Conservation (phyloP, 768 basidiomycete species). For the Scleroderma bovista region DNA sequence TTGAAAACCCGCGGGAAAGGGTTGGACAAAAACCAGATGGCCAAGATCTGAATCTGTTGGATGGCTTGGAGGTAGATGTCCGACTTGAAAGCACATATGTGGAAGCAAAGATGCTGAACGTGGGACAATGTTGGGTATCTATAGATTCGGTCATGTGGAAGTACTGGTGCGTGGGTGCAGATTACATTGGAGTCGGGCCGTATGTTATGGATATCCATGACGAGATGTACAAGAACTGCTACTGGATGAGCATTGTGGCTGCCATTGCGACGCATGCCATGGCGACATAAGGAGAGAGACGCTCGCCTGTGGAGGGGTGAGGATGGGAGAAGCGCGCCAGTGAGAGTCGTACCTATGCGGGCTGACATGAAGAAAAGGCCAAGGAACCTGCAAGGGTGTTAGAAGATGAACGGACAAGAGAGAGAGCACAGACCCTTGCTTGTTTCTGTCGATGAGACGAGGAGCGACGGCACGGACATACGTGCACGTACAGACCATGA, state of each 20-base stretch:
- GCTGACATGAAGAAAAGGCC: conserved; percentile 96
- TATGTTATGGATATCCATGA: too few relatives aligned
- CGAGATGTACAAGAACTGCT: conserved; percentile 8
- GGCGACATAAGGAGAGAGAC: conserved; percentile 93
- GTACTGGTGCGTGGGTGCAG: too few relatives aligned
- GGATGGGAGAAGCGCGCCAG: not conserved
- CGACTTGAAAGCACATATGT: too few relatives aligned
- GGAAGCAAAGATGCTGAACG: too few relatives aligned
- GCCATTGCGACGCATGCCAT: conserved; percentile 94
- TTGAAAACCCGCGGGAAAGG: too few relatives aligned
- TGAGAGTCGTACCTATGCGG: conserved; percentile 69
- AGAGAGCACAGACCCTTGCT: conserved; percentile 65
- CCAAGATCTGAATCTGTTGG: too few relatives aligned
- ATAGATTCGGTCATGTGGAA: too few relatives aligned
- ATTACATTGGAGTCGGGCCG: too few relatives aligned
- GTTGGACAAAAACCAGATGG: too few relatives aligned
- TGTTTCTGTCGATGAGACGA: conserved; percentile 86
- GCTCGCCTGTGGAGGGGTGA: conserved; percentile 58
- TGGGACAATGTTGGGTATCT: too few relatives aligned
- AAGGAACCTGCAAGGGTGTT: too few relatives aligned
- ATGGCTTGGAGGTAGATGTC: too few relatives aligned
- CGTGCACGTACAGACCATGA: conserved; percentile 95
- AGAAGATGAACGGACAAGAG: not conserved
- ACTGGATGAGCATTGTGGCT: conserved; percentile 53
- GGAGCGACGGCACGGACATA: conserved; percentile 91